These are phyloP conservation scores for Arachis monticola DNA, from an alignment of 331 rosid species.

Conservation along the genomic window DNA sequence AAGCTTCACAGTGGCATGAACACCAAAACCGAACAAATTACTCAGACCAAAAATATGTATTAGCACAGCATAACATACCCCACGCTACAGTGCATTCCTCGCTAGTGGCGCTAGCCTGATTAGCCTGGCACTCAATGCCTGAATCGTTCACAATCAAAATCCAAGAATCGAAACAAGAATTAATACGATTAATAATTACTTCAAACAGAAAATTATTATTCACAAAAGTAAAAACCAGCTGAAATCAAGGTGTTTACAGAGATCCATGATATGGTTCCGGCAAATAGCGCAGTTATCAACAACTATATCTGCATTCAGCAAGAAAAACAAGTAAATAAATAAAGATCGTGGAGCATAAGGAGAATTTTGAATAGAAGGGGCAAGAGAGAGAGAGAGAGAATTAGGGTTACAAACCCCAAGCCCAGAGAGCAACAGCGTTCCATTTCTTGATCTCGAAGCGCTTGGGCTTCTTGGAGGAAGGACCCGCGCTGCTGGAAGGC, in stretches of 20 bases:
- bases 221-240: neutral
- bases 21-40: neutral
- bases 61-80: slow-evolving; percentile 55
- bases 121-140: slow-evolving; percentile 97
- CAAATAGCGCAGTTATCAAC: slow-evolving; percentile 98
- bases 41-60: neutral
- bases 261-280: slow-evolving; percentile 98
- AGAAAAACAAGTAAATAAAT: neutral
- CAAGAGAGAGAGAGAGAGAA: neutral
- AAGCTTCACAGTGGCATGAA: neutral
- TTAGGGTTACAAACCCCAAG: slow-evolving; percentile 85
- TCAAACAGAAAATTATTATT: neutral
- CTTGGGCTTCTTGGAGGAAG: slow-evolving; percentile 77
- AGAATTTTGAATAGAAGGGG: too few relatives aligned
- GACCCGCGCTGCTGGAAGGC: slow-evolving; percentile 66
- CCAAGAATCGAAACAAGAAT: neutral
- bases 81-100: slow-evolving; percentile 98
- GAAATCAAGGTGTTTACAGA: slow-evolving; percentile 60
- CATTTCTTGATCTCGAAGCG: slow-evolving; percentile 96
- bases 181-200: neutral
- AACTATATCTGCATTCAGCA: slow-evolving; percentile 71
- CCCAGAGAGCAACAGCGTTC: slow-evolving; percentile 99
- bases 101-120: slow-evolving; percentile 92
- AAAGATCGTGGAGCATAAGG: neutral
- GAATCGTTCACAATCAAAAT: neutral